A percentile compares a stretch with the other conserved stretches of the same genome.
phyloP scores from a whole-genome alignment of 129 eudicot species.

The Calendula officinalis region DNA sequence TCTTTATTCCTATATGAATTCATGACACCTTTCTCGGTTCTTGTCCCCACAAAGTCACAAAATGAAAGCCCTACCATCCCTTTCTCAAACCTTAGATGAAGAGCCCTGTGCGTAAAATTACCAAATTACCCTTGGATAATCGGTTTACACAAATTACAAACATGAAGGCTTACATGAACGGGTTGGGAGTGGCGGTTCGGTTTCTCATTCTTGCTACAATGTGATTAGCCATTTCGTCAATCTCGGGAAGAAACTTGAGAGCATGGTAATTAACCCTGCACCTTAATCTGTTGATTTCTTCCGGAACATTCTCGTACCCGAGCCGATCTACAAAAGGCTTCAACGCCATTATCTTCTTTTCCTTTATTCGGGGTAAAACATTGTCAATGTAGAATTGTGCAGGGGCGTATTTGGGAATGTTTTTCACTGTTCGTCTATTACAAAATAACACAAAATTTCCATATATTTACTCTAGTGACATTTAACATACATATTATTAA shows the following conservation, averaged over 20 bases:
- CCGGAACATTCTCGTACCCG: slow-evolving; percentile 98
- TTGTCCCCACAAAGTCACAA: slow-evolving; percentile 96
- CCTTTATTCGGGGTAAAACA: slow-evolving; percentile 90
- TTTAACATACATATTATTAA: too few species aligned
- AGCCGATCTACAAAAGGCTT: slow-evolving; percentile 99
- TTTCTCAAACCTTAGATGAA: slow-evolving; percentile 97
- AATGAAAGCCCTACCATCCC: slow-evolving; percentile 99
- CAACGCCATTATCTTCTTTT: slow-evolving; percentile 94
- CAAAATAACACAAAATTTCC: slow-evolving; percentile 17
- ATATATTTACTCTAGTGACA: too few species aligned
- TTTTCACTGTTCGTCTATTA: slow-evolving; percentile 87
- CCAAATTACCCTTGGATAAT: too few species aligned
- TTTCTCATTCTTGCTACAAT: slow-evolving; percentile 95
- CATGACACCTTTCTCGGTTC: slow-evolving; percentile 89
- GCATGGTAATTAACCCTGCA: slow-evolving; percentile 99
- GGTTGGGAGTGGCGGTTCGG: slow-evolving; percentile 78
- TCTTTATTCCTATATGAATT: slow-evolving; percentile 83
- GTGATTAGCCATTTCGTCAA: slow-evolving; percentile 86
- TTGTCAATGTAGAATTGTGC: slow-evolving; percentile 94
- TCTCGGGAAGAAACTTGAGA: slow-evolving; percentile 91
- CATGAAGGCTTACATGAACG: slow-evolving; percentile 61
- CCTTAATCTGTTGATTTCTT: slow-evolving; percentile 84
- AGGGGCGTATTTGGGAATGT: slow-evolving; percentile 95
- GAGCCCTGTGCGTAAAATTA: slow-evolving; percentile 63
- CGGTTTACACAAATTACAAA: too few species aligned